Conservation (phyloP, 1,284 basidiomycete genomes). For the Rhodotorula sp. region DNA sequence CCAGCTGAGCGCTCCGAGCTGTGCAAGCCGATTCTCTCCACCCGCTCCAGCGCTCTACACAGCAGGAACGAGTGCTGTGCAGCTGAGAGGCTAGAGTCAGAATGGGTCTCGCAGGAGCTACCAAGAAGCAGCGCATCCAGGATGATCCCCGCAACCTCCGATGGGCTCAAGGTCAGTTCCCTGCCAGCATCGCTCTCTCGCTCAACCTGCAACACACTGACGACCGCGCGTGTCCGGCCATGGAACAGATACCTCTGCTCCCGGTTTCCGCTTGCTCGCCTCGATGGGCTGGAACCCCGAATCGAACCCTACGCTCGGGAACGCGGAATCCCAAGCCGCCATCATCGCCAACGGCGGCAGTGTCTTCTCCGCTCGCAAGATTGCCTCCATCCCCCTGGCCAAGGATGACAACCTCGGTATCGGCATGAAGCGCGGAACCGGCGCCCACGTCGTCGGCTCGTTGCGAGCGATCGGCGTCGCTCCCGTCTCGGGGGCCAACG, state of each 20-base stretch:
- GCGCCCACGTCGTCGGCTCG: constrained; percentile 25
- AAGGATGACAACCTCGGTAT: constrained; percentile 41
- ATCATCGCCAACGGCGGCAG: constrained; percentile 34
- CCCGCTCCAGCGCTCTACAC: neutral
- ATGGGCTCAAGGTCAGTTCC: constrained; percentile 39
- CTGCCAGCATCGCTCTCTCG: neutral
- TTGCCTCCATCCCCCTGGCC: constrained; percentile 36
- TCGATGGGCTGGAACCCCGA: constrained; percentile 45
- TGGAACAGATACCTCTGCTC: constrained; percentile 35
- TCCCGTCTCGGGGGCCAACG: constrained; percentile 14
- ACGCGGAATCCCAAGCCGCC: constrained; percentile 26
- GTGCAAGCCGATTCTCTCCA: neutral
- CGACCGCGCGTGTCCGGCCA: neutral
- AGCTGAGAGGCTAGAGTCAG: neutral
- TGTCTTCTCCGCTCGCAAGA: constrained; percentile 29
- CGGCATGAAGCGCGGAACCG: constrained; percentile 31
- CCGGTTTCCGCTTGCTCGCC: constrained; percentile 43
- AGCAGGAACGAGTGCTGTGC: no score
- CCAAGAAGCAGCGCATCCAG: constrained; percentile 40
- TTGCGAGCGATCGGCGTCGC: constrained; percentile 36
- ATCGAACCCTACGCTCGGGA: constrained; percentile 29
- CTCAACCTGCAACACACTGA: neutral
- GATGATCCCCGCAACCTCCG: constrained; percentile 44
- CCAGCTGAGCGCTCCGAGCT: neutral
- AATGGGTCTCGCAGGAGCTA: constrained; percentile 36